phyloP scores from a whole-genome alignment of 208 protist genomes.

The Hexamita inflata region DNA sequence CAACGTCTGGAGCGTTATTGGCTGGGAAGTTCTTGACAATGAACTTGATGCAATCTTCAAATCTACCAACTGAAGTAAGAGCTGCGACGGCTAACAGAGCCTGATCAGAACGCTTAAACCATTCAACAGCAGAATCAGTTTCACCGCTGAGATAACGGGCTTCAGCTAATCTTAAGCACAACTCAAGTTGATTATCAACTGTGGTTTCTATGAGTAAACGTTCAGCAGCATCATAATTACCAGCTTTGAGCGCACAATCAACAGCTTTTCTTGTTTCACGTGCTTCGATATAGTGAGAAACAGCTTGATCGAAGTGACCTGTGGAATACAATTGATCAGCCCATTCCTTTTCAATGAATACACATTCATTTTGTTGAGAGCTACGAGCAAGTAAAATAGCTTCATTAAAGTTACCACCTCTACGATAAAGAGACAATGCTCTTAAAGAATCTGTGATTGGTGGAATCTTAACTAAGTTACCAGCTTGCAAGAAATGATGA shows the following conservation, averaged over 20 bases:
- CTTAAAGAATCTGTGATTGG: not conserved
- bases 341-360: slow-evolving; percentile 10
- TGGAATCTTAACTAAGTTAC: not conserved
- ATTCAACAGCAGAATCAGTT: not conserved
- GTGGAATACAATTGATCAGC: not conserved
- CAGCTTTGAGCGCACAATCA: not conserved
- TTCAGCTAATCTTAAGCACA: slow-evolving; percentile 21
- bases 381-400: slow-evolving; percentile 14
- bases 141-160: not conserved
- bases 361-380: slow-evolving; percentile 1
- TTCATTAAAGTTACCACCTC: not conserved
- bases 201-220: not conserved
- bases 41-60: slow-evolving; percentile 3
- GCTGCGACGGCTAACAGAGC: not conserved
- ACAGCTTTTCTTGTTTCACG: not conserved
- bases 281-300: slow-evolving; percentile 7
- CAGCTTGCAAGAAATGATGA: slow-evolving; percentile 10
- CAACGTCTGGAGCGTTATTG: not conserved
- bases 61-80: not conserved
- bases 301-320: slow-evolving; percentile 13
- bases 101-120: not conserved
- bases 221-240: slow-evolving; percentile 10
- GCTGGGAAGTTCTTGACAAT: not conserved
- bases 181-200: not conserved
- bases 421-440: slow-evolving; percentile 3